Conservation (phyloP, 176 grass and related monocot genomes). For the Microstegium vimineum region DNA sequence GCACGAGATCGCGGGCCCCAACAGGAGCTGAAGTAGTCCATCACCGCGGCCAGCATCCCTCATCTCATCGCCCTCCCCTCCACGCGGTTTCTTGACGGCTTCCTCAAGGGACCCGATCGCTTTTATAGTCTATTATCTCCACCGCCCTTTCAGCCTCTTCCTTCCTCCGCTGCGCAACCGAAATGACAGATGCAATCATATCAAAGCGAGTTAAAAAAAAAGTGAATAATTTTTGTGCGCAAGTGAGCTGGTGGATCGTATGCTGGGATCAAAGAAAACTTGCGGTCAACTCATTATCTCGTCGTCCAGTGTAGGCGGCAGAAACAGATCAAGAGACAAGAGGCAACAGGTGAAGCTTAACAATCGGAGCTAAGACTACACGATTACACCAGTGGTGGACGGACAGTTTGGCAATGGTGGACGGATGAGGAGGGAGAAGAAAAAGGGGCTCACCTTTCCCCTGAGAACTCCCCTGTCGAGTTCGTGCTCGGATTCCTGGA, state of each 20-base stretch:
- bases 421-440: constrained; percentile 22
- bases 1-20: constrained; percentile 47
- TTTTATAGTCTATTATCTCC: background rate
- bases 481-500: constrained; percentile 40
- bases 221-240: background rate
- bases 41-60: constrained; percentile 54
- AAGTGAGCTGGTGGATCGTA: constrained; percentile 8
- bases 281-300: background rate
- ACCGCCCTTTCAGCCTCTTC: background rate
- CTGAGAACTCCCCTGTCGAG: constrained; percentile 24
- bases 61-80: constrained; percentile 53
- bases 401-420: constrained; percentile 23
- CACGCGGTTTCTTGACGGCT: constrained; percentile 31
- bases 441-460: constrained; percentile 36
- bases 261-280: constrained; percentile 16
- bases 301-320: background rate
- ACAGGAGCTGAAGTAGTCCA: constrained; percentile 74
- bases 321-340: constrained; percentile 31
- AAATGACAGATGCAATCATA: constrained; percentile 15
- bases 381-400: background rate
- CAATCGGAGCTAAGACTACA: constrained; percentile 12
- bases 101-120: constrained; percentile 14
- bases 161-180: background rate
- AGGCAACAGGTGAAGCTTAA: background rate
- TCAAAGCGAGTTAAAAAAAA: background rate